These are phyloP conservation scores for Blumeriella jaapii DNA, from an alignment of 2,329 filamentous ascomycete species.

Conservation along the genomic window DNA sequence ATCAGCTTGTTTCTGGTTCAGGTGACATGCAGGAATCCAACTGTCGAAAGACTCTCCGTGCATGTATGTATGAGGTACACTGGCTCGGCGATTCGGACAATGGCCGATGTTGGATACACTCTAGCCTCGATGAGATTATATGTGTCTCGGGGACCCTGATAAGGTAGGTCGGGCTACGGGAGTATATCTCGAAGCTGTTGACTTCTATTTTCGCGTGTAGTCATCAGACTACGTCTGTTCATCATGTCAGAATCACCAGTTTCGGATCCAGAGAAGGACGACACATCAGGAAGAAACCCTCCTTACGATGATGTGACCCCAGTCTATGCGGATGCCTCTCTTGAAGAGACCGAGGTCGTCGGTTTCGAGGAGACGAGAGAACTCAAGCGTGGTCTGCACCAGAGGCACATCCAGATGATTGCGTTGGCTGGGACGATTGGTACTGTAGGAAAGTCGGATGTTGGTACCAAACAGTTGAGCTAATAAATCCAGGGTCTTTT, in stretches of 20 bases:
- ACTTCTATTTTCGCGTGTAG: no score
- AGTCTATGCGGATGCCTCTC: slow-evolving; percentile 1
- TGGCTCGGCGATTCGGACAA: no score
- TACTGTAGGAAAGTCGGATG: slow-evolving; percentile 24
- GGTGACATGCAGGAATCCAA: no score
- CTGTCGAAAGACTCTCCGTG: no score
- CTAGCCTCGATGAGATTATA: no score
- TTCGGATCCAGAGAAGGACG: slow-evolving; percentile 10
- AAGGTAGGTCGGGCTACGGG: no score
- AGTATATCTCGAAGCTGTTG: no score
- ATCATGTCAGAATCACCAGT: slow-evolving; percentile 11
- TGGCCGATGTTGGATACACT: no score
- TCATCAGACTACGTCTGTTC: no score
- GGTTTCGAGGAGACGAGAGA: slow-evolving; percentile 15
- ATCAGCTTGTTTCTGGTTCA: no score
- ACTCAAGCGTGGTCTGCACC: slow-evolving; percentile 29
- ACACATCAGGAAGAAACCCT: slow-evolving; percentile 2
- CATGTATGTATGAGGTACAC: no score
- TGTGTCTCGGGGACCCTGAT: no score
- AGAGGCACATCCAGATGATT: slow-evolving; percentile 34
- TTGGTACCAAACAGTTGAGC: neutral
- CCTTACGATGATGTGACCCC: slow-evolving; percentile 3
- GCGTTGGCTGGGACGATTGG: slow-evolving; percentile 35
- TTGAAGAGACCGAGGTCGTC: slow-evolving; percentile 3
- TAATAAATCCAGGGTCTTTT: slow-evolving; percentile 11